Evolutionary conservation across 2,329 filamentous ascomycete species (phyloP).

Genomic region (Colletotrichum acutatum): DNA sequence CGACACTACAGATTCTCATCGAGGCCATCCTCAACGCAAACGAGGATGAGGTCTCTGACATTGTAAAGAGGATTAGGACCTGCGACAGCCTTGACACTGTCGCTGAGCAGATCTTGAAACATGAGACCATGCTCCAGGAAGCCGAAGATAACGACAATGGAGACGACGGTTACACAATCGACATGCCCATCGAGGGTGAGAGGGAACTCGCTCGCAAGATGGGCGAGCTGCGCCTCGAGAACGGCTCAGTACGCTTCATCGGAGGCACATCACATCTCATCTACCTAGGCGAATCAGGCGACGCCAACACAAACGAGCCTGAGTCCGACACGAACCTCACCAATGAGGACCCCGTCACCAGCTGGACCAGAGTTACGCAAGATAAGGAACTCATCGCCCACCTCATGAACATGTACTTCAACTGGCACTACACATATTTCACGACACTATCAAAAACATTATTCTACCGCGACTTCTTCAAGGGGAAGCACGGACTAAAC

Average conservation of each 20-base stretch:
- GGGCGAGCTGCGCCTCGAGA: constrained; percentile 88
- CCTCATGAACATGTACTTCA: constrained; percentile 97
- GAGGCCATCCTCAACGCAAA: constrained; percentile 92
- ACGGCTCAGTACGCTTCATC: constrained; percentile 90
- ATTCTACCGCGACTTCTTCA: constrained; percentile 87
- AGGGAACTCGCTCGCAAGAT: constrained; percentile 90
- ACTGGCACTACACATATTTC: constrained; percentile 97
- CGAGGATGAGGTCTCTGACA: constrained; percentile 83
- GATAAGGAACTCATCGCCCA: constrained; percentile 85
- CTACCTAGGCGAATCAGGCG: constrained; percentile 70
- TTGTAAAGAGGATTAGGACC: constrained; percentile 88
- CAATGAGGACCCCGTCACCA: constrained; percentile 77
- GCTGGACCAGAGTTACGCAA: constrained; percentile 88
- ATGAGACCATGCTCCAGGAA: constrained; percentile 48
- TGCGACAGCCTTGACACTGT: constrained; percentile 76
- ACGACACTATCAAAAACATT: constrained; percentile 87
- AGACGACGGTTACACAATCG: constrained; percentile 52
- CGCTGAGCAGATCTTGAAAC: constrained; percentile 63
- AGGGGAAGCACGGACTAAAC: constrained; percentile 68
- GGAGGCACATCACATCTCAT: constrained; percentile 95
- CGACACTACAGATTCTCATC: constrained; percentile 90
- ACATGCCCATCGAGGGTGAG: constrained; percentile 68
- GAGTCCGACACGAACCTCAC: constrained; percentile 58
- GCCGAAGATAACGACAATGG: constrained; percentile 53
- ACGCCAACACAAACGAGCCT: constrained; percentile 51